These are phyloP conservation scores for Suillus plorans DNA, from an alignment of 768 basidiomycete species.

Conservation along the genomic window DNA sequence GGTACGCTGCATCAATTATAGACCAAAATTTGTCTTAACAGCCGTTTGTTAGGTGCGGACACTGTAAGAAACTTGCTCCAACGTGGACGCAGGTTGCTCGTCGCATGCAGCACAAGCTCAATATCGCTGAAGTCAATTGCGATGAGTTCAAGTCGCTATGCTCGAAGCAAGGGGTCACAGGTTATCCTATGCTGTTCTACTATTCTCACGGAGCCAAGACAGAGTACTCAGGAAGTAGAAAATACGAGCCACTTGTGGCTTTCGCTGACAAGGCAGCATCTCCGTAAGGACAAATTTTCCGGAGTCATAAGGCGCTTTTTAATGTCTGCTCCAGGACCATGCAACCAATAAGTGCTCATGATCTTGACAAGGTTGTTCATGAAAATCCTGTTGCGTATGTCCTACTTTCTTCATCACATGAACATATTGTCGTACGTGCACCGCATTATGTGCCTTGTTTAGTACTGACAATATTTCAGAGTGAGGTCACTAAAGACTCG, in stretches of 20 bases:
- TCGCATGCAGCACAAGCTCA: slow-evolving; percentile 67
- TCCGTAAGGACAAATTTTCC: slow-evolving; percentile 48
- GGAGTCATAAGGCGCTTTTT: slow-evolving; percentile 1
- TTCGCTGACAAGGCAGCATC: slow-evolving; percentile 78
- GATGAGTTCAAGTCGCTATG: slow-evolving; percentile 74
- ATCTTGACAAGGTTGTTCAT: slow-evolving; percentile 43
- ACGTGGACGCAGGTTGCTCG: slow-evolving; percentile 75
- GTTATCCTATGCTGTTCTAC: slow-evolving; percentile 84
- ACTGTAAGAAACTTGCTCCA: slow-evolving; percentile 93
- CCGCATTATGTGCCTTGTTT: not conserved
- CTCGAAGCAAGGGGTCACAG: slow-evolving; percentile 59
- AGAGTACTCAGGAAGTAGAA: slow-evolving; percentile 77
- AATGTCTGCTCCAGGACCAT: slow-evolving; percentile 32
- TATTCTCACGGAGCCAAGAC: slow-evolving; percentile 58
- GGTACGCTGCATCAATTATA: slow-evolving; percentile 39
- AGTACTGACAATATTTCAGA: slow-evolving; percentile 29
- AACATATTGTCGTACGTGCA: slow-evolving; percentile 31
- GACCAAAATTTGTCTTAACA: not conserved
- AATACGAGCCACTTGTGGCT: slow-evolving; percentile 63
- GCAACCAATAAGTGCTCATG: slow-evolving; percentile 38
- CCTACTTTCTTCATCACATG: slow-evolving; percentile 41
- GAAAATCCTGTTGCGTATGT: slow-evolving; percentile 59
- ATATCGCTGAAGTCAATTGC: slow-evolving; percentile 87
- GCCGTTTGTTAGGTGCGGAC: slow-evolving; percentile 64
- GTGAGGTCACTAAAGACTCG: slow-evolving; percentile 55